Conservation (phyloP, 2,329 filamentous ascomycete genomes). For the Lasiodiplodia citricola region DNA sequence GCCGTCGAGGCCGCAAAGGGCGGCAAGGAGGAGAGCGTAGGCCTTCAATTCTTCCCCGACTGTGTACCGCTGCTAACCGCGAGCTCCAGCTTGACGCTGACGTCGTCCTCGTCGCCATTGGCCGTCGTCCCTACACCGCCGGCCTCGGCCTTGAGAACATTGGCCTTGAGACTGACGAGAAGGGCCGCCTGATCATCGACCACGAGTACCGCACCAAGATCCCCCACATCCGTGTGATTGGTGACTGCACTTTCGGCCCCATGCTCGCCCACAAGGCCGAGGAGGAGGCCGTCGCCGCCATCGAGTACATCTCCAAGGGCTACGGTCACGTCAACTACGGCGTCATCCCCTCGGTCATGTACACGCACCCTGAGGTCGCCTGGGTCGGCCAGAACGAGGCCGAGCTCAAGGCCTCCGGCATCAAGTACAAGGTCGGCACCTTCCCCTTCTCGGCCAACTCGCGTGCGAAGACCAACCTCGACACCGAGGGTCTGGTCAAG, state of each 20-base stretch:
- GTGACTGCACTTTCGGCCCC: slow-evolving; percentile 94
- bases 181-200: slow-evolving; percentile 94
- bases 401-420: slow-evolving; percentile 85
- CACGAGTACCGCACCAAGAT: slow-evolving; percentile 98
- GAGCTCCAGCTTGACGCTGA: slow-evolving; percentile 79
- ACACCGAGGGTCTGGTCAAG: slow-evolving; percentile 95
- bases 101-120: slow-evolving; percentile 95
- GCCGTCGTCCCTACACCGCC: slow-evolving; percentile 90
- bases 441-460: slow-evolving; percentile 99
- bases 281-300: slow-evolving; percentile 91
- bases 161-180: slow-evolving; percentile 88
- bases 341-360: slow-evolving; percentile 98
- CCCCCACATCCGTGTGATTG: slow-evolving; percentile 94
- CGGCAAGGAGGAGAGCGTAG: slow-evolving; percentile 88
- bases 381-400: slow-evolving; percentile 99
- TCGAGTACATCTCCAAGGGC: slow-evolving; percentile 98
- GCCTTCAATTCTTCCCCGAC: slow-evolving; percentile 25
- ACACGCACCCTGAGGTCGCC: slow-evolving; percentile 96
- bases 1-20: slow-evolving; percentile 92
- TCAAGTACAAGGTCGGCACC: slow-evolving; percentile 89
- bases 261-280: slow-evolving; percentile 99
- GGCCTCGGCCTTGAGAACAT: slow-evolving; percentile 94
- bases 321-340: slow-evolving; percentile 99
- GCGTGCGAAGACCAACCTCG: slow-evolving; percentile 97
- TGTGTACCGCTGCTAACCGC: slow-evolving; percentile 29